Base-by-base conservation (phyloP, 331 rosid species). In the Pyracantha coccinea region DNA sequence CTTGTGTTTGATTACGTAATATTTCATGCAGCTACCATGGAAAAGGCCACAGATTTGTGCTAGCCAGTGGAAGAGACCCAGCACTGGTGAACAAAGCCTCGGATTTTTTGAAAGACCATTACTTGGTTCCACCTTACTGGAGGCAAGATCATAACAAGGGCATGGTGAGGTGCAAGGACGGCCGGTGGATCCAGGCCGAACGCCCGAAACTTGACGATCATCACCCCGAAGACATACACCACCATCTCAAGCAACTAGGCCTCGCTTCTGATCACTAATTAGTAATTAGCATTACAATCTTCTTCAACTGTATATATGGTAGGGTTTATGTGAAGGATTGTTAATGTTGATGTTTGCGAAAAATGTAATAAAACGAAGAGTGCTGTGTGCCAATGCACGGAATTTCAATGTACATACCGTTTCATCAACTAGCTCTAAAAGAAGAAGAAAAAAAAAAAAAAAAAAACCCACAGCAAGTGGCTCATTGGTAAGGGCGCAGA, bases 91-190 rank as follows among this genome's bases (percentile, higher is more conserved):
- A 92, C 86, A 92, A 92, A 77, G 89, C 83, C 2, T 81, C 85
- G 29, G 97, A 92, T 79, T 90, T 87, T 71, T 45, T 92, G 81
- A 90, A 88, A 54, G 97, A 92, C 24, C 88, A 90, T 71, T 77
- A 88, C 85, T 45, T 86, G 88, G 96, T 92, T 32, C 96, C 97
- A 17, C 96, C 97, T 0, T 32, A 65, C 64, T 92, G 97, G 97
- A 76, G 94, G 69, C 97, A 92, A 62, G 85, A 87, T 33, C 89
- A 86, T 84, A 92, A 92, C 66, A 92, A 90, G 74, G 97, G 97
- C 2, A 87, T 92, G 96, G 77, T 88, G 33, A 78, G 81, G 75
- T 68, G 74, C 82, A 72, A 74, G 20, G 92, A 88, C 44, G 97
- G 97, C 12, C 89, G 97, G 1, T 90, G 97, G 97, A 57, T 84